A percentile compares a stretch with the other conserved stretches of the same genome.
Conservation (phyloP, 2,329 filamentous ascomycete species). For the Aspergillaceae sp. region DNA sequence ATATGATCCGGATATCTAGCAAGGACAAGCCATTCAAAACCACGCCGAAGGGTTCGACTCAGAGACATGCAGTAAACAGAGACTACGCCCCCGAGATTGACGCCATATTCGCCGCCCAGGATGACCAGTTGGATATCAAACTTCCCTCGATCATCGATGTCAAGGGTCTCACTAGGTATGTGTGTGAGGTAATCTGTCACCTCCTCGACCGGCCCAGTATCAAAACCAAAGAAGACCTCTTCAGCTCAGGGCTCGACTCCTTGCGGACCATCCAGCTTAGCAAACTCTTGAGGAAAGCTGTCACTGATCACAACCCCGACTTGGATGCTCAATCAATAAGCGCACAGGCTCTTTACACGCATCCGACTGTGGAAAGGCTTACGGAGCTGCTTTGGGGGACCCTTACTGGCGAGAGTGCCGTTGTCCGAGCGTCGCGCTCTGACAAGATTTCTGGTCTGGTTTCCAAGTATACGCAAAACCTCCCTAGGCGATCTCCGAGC, state of each 20-base stretch:
- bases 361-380: conserved; percentile 13
- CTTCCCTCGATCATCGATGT: not conserved
- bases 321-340: conserved; percentile 4
- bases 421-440: conserved; percentile 3
- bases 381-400: conserved; percentile 1
- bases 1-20: conserved; percentile 34
- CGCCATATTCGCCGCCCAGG: not conserved
- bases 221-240: conserved; percentile 2
- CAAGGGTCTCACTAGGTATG: not conserved
- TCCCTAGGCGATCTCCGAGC: conserved; percentile 7
- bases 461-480: too few relatives aligned
- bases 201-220: not conserved
- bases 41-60: conserved; percentile 35
- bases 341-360: conserved; percentile 10
- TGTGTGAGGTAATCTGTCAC: not conserved
- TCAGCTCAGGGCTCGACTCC: conserved; percentile 8
- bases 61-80: conserved; percentile 3
- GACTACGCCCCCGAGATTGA: conserved; percentile 10
- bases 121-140: not conserved
- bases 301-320: conserved; percentile 1
- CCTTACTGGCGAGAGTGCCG: conserved; percentile 4
- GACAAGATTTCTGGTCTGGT: conserved; percentile 10
- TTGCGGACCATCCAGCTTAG: conserved; percentile 3
- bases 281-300: not conserved
- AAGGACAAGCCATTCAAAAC: conserved; percentile 35